These are phyloP conservation scores for Podila epicladia DNA, from an alignment of 192 early-diverging fungal genomes.

Conservation along the genomic window DNA sequence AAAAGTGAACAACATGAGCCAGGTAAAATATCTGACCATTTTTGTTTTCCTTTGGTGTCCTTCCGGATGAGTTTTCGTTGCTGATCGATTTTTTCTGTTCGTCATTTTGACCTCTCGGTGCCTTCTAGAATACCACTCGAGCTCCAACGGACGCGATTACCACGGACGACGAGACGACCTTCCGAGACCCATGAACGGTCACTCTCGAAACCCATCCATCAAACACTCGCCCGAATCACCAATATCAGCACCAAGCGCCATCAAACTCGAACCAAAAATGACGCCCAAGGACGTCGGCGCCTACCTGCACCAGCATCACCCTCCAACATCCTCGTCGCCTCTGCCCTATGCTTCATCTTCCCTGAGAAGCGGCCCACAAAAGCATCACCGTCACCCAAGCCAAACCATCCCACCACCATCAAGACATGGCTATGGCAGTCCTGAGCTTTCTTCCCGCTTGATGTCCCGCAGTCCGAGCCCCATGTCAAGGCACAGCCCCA, in stretches of 20 bases:
- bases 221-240: background rate
- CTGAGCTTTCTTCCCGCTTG: background rate
- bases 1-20: no score
- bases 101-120: no score
- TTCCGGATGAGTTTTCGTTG: no score
- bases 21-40: no score
- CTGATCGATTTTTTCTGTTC: no score
- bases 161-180: no score
- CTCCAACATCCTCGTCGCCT: background rate
- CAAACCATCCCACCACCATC: background rate
- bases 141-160: no score
- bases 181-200: no score
- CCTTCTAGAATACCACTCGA: no score
- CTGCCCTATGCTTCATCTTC: background rate
- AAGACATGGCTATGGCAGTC: background rate
- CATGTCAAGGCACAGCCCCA: background rate
- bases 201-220: no score
- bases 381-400: background rate
- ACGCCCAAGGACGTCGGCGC: background rate
- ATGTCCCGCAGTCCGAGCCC: background rate
- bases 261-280: background rate
- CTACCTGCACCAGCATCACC: slow-evolving; percentile 1
- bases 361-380: background rate
- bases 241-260: background rate
- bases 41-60: no score